Percentiles rank a stretch among this genome's conserved stretches.
Conservation (phyloP, 495 filamentous ascomycete genomes). For the Aspergillus baeticus region DNA sequence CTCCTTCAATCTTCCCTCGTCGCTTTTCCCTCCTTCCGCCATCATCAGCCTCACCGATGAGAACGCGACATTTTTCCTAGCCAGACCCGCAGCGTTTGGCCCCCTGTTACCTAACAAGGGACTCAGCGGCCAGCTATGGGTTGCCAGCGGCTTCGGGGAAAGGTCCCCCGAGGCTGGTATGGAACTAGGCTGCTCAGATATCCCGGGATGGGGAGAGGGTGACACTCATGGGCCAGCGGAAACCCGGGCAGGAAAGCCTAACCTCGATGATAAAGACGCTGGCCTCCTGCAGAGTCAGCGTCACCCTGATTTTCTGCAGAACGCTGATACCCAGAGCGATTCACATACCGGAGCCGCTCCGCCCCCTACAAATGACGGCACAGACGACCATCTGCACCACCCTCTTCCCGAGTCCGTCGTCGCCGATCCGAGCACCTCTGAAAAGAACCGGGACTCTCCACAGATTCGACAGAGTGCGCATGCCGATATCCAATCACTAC, state of each 20-base stretch:
- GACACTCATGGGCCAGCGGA: constrained; percentile 35
- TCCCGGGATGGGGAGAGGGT: constrained; percentile 81
- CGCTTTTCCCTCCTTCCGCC: constrained; percentile 90
- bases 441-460: constrained; percentile 40
- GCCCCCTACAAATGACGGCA: constrained; percentile 68
- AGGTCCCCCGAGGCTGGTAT: constrained; percentile 64
- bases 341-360: constrained; percentile 15
- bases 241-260: constrained; percentile 29
- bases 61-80: constrained; percentile 94
- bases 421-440: constrained; percentile 27
- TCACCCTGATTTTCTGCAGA: constrained; percentile 28
- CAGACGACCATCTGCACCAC: constrained; percentile 87
- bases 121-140: constrained; percentile 82
- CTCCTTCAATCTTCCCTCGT: constrained; percentile 65
- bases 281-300: constrained; percentile 19
- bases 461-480: constrained; percentile 54
- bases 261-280: constrained; percentile 24
- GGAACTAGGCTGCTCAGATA: constrained; percentile 95
- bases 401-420: constrained; percentile 51
- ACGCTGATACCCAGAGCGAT: constrained; percentile 22
- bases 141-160: constrained; percentile 85
- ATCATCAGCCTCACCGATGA: constrained; percentile 96
- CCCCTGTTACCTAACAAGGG: constrained; percentile 72
- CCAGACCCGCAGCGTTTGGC: constrained; percentile 90
- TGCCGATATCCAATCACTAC: constrained; percentile 92